Evolutionary conservation across 345 rosid species (phyloP), one percentile per base, ranked within the genome.

Genomic region (Xanthoceras sorbifolium): DNA sequence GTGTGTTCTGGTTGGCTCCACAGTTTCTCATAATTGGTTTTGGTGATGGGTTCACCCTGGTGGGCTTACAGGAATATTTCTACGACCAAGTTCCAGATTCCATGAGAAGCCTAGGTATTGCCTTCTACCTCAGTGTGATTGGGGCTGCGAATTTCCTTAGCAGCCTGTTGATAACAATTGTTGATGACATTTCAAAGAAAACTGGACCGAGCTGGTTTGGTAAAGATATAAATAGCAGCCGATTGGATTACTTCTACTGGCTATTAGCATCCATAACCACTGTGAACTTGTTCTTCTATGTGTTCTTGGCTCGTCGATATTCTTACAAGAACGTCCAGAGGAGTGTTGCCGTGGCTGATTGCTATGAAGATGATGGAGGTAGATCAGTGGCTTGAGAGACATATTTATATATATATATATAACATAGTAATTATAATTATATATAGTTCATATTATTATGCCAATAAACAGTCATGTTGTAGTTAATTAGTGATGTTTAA

Each of bases 1-100:
- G 92, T 80, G 93, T 87, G 12, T 75, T 92, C 80, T 95, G 99
- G 99, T 76, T 93, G 60, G 92, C 92, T 77, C 99, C 99, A 0
- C 99, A 93, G 78, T 86, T 89, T 77, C 50, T 92, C 67, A 84
- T 92, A 71, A 66, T 92, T 2, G 99, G 99, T 11, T 40, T 91
- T 0, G 97, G 92, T 6, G 98, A 95, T 42, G 89, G 90, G 2
- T 92, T 95, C 72, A 76, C 98, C 25, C 84, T 93, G 3, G 97
- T 95, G 18, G 99, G 99, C 23, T 84, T 95, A 46, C 98, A 93
- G 76, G 99, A 95, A 81, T 95, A 90, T 70, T 95, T 95, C 76
- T 93, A 95, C 17, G 97, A 95, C 71, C 99, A 95, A 84, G 99
- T 95, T 44, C 98, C 99, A 0, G 98, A 95, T 81, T 87, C 94